Percentiles rank a stretch among this genome's conserved stretches.
Conservation (phyloP, 768 basidiomycete genomes). For the Royoungia palumana region DNA sequence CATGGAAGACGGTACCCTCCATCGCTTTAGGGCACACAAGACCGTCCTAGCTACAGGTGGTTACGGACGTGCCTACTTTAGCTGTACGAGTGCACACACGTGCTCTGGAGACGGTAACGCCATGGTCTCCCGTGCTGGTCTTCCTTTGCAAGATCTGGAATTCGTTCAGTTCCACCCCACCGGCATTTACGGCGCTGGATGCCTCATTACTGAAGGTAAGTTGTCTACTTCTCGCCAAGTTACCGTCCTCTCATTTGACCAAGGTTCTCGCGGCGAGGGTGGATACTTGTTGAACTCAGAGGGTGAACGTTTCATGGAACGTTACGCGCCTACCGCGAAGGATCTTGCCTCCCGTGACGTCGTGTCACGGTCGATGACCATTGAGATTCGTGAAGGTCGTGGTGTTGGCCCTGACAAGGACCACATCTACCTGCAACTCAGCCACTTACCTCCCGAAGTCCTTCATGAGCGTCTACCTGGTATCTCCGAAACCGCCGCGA, state of each 20-base stretch:
- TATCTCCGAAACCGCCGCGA: constrained; percentile 99
- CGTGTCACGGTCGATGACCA: constrained; percentile 98
- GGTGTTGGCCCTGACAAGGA: constrained; percentile 99
- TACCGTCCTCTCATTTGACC: too few relatives aligned
- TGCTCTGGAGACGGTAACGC: constrained; percentile 99
- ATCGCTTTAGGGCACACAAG: constrained; percentile 97
- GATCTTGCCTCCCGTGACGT: constrained; percentile 99
- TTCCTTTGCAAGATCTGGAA: constrained; percentile 95
- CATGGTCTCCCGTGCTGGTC: constrained; percentile 95
- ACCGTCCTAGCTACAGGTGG: constrained; percentile 98
- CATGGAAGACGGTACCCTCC: constrained; percentile 99
- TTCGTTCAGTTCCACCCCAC: constrained; percentile 99
- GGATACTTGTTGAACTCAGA: constrained; percentile 97
- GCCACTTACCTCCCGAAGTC: constrained; percentile 93
- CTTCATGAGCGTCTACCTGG: constrained; percentile 96
- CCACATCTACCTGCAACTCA: constrained; percentile 94
- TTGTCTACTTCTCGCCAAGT: constrained; percentile 1
- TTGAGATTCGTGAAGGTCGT: constrained; percentile 97
- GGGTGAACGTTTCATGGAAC: constrained; percentile 99
- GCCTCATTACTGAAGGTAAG: constrained; percentile 95
- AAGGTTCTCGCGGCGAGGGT: constrained; percentile 99
- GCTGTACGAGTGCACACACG: constrained; percentile 97
- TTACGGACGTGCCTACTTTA: constrained; percentile 97
- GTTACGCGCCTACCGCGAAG: constrained; percentile 98
- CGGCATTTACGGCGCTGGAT: constrained; percentile 98